A percentile compares a stretch with the other conserved stretches of the same genome.
Conservation (phyloP, 441 rosid genomes). For the Gossypium aridum region DNA sequence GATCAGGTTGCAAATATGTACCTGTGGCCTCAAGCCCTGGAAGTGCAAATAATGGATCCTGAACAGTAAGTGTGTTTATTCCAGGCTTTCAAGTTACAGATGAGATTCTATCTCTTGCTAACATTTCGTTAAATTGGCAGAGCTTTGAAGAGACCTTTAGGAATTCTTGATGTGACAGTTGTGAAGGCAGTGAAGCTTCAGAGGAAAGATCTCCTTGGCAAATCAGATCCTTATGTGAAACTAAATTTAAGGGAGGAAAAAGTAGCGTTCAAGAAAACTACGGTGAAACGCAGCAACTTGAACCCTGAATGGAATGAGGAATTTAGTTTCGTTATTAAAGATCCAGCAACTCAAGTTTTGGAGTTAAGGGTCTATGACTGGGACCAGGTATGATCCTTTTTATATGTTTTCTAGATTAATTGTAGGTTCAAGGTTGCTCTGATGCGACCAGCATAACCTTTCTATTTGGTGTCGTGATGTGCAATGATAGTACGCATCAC, state of each 20-base stretch:
- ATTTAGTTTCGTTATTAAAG: slow-evolving; percentile 62
- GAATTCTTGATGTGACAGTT: slow-evolving; percentile 70
- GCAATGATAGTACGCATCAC: neutral
- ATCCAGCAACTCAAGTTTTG: slow-evolving; percentile 59
- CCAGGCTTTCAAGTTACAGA: neutral
- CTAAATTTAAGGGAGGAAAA: slow-evolving; percentile 73
- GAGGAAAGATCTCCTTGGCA: slow-evolving; percentile 83
- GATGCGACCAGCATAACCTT: neutral
- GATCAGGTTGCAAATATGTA: slow-evolving; percentile 94
- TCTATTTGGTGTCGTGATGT: neutral
- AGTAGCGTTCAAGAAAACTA: slow-evolving; percentile 65
- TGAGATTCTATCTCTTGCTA: neutral
- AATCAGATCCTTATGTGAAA: slow-evolving; percentile 91
- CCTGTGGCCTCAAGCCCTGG: slow-evolving; percentile 87
- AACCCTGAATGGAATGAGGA: slow-evolving; percentile 99
- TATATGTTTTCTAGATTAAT: neutral
- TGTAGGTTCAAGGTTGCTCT: neutral
- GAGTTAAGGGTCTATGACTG: slow-evolving; percentile 66
- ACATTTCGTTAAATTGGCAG: slow-evolving; percentile 31
- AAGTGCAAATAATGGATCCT: slow-evolving; percentile 69
- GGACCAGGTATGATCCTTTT: slow-evolving; percentile 38
- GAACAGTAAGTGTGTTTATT: slow-evolving; percentile 40
- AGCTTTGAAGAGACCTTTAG: slow-evolving; percentile 79
- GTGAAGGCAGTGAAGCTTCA: slow-evolving; percentile 71
- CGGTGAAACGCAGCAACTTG: slow-evolving; percentile 79